phyloP scores from a whole-genome alignment of 2,329 filamentous ascomycete genomes.

The Harringtonia aguacate region DNA sequence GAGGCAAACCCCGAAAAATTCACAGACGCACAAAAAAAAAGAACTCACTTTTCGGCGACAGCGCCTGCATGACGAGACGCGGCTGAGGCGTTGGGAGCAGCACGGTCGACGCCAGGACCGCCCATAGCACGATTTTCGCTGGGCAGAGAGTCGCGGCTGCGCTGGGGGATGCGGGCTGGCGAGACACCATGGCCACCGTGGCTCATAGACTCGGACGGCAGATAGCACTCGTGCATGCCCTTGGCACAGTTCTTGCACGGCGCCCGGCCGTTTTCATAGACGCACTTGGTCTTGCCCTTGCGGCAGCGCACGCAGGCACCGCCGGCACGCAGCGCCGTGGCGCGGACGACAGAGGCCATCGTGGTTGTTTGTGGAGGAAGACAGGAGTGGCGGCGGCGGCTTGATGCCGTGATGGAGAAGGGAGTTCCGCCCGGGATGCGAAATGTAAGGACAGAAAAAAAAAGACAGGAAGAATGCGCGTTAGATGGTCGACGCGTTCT shows the following conservation, averaged over 20 bases:
- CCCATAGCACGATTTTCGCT: slow-evolving; percentile 34
- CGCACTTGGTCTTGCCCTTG: slow-evolving; percentile 54
- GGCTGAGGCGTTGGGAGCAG: slow-evolving; percentile 31
- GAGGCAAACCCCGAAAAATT: background rate
- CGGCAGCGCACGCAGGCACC: slow-evolving; percentile 52
- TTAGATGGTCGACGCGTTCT: no score
- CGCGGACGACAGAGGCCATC: slow-evolving; percentile 43
- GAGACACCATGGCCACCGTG: slow-evolving; percentile 47
- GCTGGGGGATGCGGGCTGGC: slow-evolving; percentile 39
- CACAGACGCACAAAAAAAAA: slow-evolving; percentile 1
- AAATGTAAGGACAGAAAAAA: no score
- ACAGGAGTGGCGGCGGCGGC: no score
- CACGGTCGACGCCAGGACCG: slow-evolving; percentile 30
- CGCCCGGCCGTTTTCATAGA: slow-evolving; percentile 52
- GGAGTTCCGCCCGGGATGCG: no score
- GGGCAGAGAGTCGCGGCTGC: slow-evolving; percentile 43
- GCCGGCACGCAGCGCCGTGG: slow-evolving; percentile 49
- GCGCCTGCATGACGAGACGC: slow-evolving; percentile 36
- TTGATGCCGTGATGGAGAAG: no score
- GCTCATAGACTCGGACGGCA: slow-evolving; percentile 49
- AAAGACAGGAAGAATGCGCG: no score
- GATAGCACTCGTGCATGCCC: slow-evolving; percentile 53
- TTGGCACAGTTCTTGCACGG: slow-evolving; percentile 55
- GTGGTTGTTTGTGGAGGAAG: no score
- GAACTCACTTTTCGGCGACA: slow-evolving; percentile 44